Conservation (phyloP, 306 rosid genomes). For the Acacia confusa region DNA sequence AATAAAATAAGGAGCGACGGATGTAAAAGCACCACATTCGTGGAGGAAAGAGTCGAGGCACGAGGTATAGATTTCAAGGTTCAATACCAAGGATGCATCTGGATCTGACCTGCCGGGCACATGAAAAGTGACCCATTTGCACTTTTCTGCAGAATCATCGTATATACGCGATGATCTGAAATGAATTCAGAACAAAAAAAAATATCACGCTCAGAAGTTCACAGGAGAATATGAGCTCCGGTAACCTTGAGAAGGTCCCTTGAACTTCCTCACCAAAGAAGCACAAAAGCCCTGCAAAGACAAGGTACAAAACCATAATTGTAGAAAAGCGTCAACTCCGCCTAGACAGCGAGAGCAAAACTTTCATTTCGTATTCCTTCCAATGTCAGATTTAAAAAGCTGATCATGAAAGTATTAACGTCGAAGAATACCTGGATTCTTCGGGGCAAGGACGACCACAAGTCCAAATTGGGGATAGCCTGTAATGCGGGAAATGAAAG, state of each 20-base stretch:
- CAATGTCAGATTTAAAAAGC: constrained; percentile 23
- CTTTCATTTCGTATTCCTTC: constrained; percentile 7
- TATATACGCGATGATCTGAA: constrained; percentile 25
- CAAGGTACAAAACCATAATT: constrained; percentile 23
- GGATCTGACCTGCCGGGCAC: constrained; percentile 29
- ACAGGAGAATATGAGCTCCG: constrained; percentile 79
- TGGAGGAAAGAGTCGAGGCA: constrained; percentile 31
- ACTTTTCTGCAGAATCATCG: constrained; percentile 37
- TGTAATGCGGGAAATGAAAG: constrained; percentile 36
- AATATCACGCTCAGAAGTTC: constrained; percentile 58
- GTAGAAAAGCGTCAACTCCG: constrained; percentile 5
- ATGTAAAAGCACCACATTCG: constrained; percentile 27
- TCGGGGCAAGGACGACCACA: constrained; percentile 77
- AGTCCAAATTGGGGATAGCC: constrained; percentile 82
- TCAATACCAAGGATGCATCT: constrained; percentile 30
- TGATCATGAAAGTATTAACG: constrained; percentile 23
- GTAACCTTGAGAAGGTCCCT: constrained; percentile 72
- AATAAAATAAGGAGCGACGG: not conserved
- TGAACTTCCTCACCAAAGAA: constrained; percentile 63
- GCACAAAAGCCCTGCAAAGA: constrained; percentile 57
- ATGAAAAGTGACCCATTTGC: constrained; percentile 29
- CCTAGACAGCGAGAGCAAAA: not conserved
- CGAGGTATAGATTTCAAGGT: constrained; percentile 29
- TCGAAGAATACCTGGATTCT: constrained; percentile 60
- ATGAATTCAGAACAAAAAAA: constrained; percentile 35